phyloP scores from a whole-genome alignment of 176 grass and related monocot genomes.

The Rhynchospora pubera region DNA sequence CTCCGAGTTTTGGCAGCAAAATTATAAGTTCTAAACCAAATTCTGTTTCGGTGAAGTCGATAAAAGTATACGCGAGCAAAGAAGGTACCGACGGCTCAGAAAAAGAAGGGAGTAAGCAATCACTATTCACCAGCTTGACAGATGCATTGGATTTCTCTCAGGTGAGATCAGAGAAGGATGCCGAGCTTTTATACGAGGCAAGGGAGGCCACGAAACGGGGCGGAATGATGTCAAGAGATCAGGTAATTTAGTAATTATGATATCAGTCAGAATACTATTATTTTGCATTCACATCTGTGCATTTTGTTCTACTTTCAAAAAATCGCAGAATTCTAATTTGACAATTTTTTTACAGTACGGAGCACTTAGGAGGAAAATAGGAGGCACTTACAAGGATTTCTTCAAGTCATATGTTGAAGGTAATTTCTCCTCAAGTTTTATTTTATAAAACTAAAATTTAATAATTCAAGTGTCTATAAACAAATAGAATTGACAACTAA shows the following conservation, averaged over 20 bases:
- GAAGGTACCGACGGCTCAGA: neutral
- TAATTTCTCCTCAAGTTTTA: conserved; percentile 12
- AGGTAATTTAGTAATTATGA: conserved; percentile 58
- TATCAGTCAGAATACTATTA: neutral
- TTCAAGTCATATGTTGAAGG: conserved; percentile 98
- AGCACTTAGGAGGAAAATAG: conserved; percentile 87
- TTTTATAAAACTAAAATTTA: neutral
- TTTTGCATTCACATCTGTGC: neutral
- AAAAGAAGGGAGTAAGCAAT: conserved; percentile 41
- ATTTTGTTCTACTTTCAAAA: neutral
- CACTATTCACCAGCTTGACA: conserved; percentile 67
- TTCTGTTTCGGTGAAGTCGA: conserved; percentile 1
- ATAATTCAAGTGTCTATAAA: neutral
- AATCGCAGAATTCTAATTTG: neutral
- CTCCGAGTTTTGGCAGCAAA: conserved; percentile 29
- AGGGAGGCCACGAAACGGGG: conserved; percentile 58
- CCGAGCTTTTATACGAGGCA: conserved; percentile 76
- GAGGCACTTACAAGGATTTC: conserved; percentile 99
- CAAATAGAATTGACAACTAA: too few species aligned
- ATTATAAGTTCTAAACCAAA: conserved; percentile 15
- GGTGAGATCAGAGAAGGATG: conserved; percentile 76
- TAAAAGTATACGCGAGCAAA: conserved; percentile 37
- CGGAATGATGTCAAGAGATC: conserved; percentile 67
- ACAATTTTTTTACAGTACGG: conserved; percentile 45
- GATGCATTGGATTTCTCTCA: conserved; percentile 92